Conservation (phyloP, 768 basidiomycete genomes). For the Leccinum pellstonianum region DNA sequence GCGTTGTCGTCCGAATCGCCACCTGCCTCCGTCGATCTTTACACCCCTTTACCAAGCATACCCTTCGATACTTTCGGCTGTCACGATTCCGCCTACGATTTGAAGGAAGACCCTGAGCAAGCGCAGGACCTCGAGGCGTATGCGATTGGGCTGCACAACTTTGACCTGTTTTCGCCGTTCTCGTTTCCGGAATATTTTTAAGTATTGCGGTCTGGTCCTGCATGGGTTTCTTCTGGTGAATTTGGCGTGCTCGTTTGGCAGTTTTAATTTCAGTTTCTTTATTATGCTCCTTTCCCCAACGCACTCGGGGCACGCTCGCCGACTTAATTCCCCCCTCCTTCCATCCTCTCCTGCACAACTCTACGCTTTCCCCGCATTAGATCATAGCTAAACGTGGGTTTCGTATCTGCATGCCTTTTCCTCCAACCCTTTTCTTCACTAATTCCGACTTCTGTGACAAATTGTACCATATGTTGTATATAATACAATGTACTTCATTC, state of each 20-base stretch:
- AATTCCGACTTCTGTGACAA: background rate
- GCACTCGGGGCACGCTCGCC: background rate
- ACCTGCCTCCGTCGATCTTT: background rate
- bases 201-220: background rate
- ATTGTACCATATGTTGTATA: slow-evolving; percentile 4
- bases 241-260: background rate
- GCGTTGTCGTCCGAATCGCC: background rate
- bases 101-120: slow-evolving; percentile 23
- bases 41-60: slow-evolving; percentile 2
- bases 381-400: background rate
- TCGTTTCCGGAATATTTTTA: slow-evolving; percentile 19
- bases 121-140: slow-evolving; percentile 32
- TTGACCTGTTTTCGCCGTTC: slow-evolving; percentile 25
- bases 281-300: background rate
- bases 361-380: slow-evolving; percentile 2
- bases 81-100: slow-evolving; percentile 3
- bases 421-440: background rate
- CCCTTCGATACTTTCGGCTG: slow-evolving; percentile 4
- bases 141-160: slow-evolving; percentile 28
- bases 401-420: background rate
- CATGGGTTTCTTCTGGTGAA: background rate
- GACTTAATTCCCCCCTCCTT: background rate
- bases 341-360: background rate
- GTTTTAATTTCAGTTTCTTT: background rate
- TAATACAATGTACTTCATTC: slow-evolving; percentile 2